phyloP scores from a whole-genome alignment of 2,329 filamentous ascomycete genomes.

The Penicillium sp. region DNA sequence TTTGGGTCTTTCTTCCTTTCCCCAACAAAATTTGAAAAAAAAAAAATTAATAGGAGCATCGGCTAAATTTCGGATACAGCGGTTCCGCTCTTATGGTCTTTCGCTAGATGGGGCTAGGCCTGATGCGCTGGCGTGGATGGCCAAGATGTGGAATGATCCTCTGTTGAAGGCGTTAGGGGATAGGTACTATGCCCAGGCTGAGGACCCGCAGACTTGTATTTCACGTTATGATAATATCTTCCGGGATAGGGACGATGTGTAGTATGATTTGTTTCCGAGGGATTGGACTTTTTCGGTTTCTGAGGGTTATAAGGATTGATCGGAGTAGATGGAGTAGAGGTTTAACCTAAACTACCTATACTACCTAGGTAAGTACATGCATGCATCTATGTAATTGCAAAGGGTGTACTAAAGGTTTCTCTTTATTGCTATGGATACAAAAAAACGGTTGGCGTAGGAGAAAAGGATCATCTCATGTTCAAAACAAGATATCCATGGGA shows the following conservation, averaged over 20 bases:
- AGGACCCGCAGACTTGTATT: slow-evolving; percentile 28
- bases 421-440: not conserved
- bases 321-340: not conserved
- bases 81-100: slow-evolving; percentile 34
- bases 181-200: slow-evolving; percentile 29
- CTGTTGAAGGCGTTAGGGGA: slow-evolving; percentile 20
- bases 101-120: slow-evolving; percentile 25
- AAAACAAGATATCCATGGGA: no score
- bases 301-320: not conserved
- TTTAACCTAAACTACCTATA: not conserved
- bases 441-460: not conserved
- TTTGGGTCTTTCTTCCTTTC: slow-evolving; percentile 30
- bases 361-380: no score
- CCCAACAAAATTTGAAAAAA: not conserved
- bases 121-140: slow-evolving; percentile 33
- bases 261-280: slow-evolving; percentile 26
- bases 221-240: slow-evolving; percentile 34
- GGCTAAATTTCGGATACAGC: slow-evolving; percentile 16
- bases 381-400: not conserved
- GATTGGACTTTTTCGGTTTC: slow-evolving; percentile 29
- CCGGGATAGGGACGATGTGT: slow-evolving; percentile 22
- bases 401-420: not conserved
- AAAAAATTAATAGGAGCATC: not conserved
- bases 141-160: slow-evolving; percentile 34
- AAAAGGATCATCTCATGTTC: not conserved